Evolutionary conservation across 495 filamentous ascomycete genomes (phyloP).

Genomic region (Tuber brumale): DNA sequence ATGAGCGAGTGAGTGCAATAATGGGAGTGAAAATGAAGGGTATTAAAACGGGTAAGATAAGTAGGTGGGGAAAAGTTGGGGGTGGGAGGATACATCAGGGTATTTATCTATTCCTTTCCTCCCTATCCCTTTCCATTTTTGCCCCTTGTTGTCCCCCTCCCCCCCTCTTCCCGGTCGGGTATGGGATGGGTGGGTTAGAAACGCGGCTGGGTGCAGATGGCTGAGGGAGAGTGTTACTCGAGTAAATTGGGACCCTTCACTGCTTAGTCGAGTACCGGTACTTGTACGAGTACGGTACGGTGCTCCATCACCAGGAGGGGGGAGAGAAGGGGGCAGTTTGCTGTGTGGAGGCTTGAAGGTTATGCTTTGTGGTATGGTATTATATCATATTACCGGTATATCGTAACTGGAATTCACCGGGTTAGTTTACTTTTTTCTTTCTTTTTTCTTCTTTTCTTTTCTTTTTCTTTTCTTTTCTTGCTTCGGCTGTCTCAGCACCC

Average conservation of each 20-base stretch:
- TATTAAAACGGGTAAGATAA: conserved; percentile 7
- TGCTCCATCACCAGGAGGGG: neutral
- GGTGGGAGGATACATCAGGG: neutral
- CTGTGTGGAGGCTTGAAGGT: neutral
- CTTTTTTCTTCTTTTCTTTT: neutral
- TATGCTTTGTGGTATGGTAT: neutral
- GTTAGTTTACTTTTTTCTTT: neutral
- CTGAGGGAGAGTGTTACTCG: neutral
- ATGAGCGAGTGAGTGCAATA: neutral
- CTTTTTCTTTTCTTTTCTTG: neutral
- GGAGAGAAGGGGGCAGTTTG: neutral
- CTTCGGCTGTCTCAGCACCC: neutral
- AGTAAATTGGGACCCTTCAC: neutral
- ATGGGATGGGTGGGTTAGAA: neutral
- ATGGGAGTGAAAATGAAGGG: neutral
- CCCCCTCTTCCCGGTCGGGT: neutral
- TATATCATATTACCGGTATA: neutral
- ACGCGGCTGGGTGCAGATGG: neutral
- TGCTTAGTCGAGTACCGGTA: neutral
- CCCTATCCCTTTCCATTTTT: neutral
- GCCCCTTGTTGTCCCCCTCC: neutral
- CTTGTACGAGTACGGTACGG: no score
- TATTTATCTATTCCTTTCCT: neutral
- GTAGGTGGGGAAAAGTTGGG: neutral
- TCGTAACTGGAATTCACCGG: neutral